A percentile compares a stretch with the other conserved stretches of the same genome.
These are phyloP conservation scores for Neofusicoccum kwambonambiense DNA, from an alignment of 2,329 filamentous ascomycete species.

Conservation along the genomic window DNA sequence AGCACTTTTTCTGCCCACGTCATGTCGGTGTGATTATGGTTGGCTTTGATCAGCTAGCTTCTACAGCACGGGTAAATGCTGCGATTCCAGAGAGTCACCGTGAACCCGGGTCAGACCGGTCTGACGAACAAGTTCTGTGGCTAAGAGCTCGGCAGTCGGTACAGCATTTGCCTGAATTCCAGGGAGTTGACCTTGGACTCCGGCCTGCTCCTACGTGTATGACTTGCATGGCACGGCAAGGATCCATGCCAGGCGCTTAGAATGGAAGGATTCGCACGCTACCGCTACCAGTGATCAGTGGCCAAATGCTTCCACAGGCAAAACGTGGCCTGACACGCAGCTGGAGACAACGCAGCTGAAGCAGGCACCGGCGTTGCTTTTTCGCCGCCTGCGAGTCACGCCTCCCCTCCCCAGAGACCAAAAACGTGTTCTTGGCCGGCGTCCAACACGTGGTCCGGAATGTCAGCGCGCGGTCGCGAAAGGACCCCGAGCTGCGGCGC, in stretches of 20 bases:
- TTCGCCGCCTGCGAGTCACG: not conserved
- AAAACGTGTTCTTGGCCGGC: not conserved
- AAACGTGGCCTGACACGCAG: not conserved
- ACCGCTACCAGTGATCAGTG: too few species aligned
- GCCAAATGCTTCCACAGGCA: not conserved
- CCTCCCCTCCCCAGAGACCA: not conserved
- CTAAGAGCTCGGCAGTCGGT: too few species aligned
- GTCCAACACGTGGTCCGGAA: conserved; percentile 3
- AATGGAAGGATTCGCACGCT: not conserved
- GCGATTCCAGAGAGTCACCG: not conserved
- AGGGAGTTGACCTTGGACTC: not conserved
- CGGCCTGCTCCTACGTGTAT: not conserved
- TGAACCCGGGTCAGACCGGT: not conserved
- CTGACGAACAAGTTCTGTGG: too few species aligned
- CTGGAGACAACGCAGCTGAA: not conserved
- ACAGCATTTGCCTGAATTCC: not conserved
- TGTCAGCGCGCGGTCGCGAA: not conserved
- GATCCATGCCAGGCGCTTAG: not conserved
- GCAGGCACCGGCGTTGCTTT: not conserved
- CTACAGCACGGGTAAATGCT: not conserved
- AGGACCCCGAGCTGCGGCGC: not conserved
- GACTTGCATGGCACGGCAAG: not conserved
- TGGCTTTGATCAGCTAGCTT: too few species aligned
- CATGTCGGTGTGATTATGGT: too few species aligned
- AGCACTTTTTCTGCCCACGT: too few species aligned